A percentile compares a stretch with the other conserved stretches of the same genome.
Evolutionary conservation across 768 basidiomycete species (phyloP).

Genomic region (Lactifluus hygrophoroides): DNA sequence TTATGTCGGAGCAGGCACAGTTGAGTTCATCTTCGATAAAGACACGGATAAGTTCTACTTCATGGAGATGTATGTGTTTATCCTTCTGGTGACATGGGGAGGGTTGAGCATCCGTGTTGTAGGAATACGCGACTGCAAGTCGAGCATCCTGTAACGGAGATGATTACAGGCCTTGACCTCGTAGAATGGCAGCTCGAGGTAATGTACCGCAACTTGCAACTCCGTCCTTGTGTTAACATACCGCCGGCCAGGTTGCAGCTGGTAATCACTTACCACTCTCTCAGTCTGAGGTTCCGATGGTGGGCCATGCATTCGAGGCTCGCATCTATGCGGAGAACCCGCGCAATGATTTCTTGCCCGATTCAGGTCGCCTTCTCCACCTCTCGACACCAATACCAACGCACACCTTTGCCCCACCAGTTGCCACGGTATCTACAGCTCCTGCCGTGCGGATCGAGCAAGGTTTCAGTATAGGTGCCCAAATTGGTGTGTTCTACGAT

Average conservation of each 20-base stretch:
- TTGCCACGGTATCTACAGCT: slow-evolving; percentile 27
- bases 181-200: slow-evolving; percentile 95
- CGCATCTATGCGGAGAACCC: slow-evolving; percentile 96
- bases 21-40: slow-evolving; percentile 97
- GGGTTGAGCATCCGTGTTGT: background rate
- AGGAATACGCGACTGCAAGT: slow-evolving; percentile 85
- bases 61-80: slow-evolving; percentile 76
- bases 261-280: slow-evolving; percentile 76
- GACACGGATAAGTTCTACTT: slow-evolving; percentile 83
- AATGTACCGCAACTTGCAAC: background rate
- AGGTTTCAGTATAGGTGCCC: slow-evolving; percentile 72
- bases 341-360: slow-evolving; percentile 86
- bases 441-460: slow-evolving; percentile 82
- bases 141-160: slow-evolving; percentile 91
- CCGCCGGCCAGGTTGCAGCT: slow-evolving; percentile 56
- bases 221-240: background rate
- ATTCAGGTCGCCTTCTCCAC: slow-evolving; percentile 75
- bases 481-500: slow-evolving; percentile 85
- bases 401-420: slow-evolving; percentile 49
- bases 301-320: slow-evolving; percentile 91
- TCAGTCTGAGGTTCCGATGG: slow-evolving; percentile 73
- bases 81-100: background rate
- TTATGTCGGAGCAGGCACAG: slow-evolving; percentile 87
- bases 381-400: slow-evolving; percentile 74
- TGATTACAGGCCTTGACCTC: slow-evolving; percentile 89